These are phyloP conservation scores for Venturia oleaginea DNA, from an alignment of 2,329 filamentous ascomycete genomes.

Conservation along the genomic window DNA sequence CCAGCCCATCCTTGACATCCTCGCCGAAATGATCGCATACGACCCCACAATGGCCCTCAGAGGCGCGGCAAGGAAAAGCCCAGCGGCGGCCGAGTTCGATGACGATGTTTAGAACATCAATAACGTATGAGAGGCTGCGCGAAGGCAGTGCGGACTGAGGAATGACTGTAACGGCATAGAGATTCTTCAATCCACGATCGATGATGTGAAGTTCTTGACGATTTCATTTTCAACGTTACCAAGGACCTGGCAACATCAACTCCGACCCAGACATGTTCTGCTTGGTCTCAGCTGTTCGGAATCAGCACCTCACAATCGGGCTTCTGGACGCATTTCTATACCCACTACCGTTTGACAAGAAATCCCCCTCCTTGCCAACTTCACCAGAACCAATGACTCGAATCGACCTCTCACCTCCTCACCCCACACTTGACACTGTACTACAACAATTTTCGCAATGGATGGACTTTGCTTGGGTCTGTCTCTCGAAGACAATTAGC, in stretches of 20 bases:
- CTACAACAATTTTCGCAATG: neutral
- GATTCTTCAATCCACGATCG: neutral
- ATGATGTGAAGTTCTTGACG: neutral
- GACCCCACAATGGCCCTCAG: constrained; percentile 44
- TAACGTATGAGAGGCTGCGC: neutral
- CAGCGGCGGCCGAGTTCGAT: constrained; percentile 4
- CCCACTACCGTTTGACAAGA: neutral
- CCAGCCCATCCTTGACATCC: constrained; percentile 83
- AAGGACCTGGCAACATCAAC: neutral
- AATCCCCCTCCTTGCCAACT: neutral
- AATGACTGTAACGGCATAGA: neutral
- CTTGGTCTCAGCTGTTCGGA: neutral
- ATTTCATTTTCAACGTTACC: neutral
- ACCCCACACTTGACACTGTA: neutral
- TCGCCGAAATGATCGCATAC: constrained; percentile 96
- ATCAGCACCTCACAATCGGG: neutral
- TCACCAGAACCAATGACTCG: neutral
- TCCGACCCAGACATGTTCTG: neutral
- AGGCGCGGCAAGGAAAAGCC: neutral
- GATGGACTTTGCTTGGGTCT: neutral
- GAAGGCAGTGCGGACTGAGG: neutral
- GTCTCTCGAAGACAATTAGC: neutral
- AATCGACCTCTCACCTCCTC: neutral
- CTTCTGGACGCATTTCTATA: neutral
- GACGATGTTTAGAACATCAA: constrained; percentile 8